phyloP scores from a whole-genome alignment of 139 green algal species.

The Chlorella sorokiniana region DNA sequence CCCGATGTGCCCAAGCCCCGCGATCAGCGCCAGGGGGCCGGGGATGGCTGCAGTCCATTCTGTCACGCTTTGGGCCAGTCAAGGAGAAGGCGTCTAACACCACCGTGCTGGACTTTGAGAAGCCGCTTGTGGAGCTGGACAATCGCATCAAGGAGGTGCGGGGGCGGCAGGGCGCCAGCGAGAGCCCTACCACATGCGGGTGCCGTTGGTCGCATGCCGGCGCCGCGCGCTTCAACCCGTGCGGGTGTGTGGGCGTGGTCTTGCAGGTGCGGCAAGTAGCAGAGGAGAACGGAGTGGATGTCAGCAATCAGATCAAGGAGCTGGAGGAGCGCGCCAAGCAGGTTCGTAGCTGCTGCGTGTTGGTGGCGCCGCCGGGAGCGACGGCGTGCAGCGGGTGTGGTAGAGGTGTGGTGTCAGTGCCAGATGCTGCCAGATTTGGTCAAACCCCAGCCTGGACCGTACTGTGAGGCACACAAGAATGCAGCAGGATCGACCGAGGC shows the following conservation, averaged over 20 bases:
- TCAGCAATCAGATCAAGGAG: conserved; percentile 82
- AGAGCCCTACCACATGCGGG: not conserved
- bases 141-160: conserved; percentile 96
- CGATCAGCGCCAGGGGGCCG: conserved; percentile 31
- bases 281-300: conserved; percentile 93
- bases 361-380: not conserved
- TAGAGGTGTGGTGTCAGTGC: not conserved
- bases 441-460: no score
- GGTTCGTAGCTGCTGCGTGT: conserved; percentile 41
- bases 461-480: no score
- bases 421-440: no score
- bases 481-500: no score
- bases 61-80: conserved; percentile 76
- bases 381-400: not conserved
- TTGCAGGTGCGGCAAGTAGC: conserved; percentile 86
- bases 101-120: conserved; percentile 94
- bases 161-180: not conserved
- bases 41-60: conserved; percentile 61
- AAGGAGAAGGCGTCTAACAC: conserved; percentile 72
- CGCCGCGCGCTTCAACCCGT: not conserved
- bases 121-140: conserved; percentile 94
- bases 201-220: not conserved
- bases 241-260: not conserved
- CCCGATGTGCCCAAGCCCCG: conserved; percentile 54
- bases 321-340: conserved; percentile 82